Evolutionary conservation across 2,329 filamentous ascomycete species (phyloP), one percentile per base, ranked within the genome.

Genomic region (Colletotrichum endophyticum): DNA sequence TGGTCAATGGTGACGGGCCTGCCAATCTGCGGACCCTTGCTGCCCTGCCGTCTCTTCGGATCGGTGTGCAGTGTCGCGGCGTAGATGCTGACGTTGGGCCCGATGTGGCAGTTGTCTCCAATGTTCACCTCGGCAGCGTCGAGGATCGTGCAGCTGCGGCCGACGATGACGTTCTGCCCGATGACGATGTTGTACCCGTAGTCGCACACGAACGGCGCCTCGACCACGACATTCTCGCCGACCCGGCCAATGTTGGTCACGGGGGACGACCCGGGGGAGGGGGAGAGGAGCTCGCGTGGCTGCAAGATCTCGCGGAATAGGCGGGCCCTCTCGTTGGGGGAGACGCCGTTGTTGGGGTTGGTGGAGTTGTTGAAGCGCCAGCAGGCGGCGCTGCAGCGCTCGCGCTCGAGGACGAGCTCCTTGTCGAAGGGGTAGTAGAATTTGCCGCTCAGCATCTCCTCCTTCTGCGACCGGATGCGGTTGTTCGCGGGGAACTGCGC

Each of bases 121-220:
- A 99, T 96, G 63, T 89, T 92, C 76, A 99, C 94, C 78, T 93
- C 90, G 82, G 93, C 94, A n/a, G 96, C 93, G 83, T 99, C 97
- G 72, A 96, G 92, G 81, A 99, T 94, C 30, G 93, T 93, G 84
- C 96, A 98, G 81, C 95, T 94, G 72, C 95, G 91, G 22, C 94
- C 95, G 79, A 99, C 94, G 72, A 93, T 91, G 4, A 98, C 95
- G 78, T 97, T 93, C 80, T 96, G 94, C 15, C 95, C 96, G 79
- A 99, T 94, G 64, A 91, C 91, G 80, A 99, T 94, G 84, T 99
- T 99, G 86, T 98, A 99, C 1, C 97, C 97, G 81, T 98, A 98
- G 81, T 98, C 96, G 83, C 96, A 98, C 63, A 90, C 93, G 84
- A 99, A 99, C 0, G 96, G 96, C 4, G 95, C 92, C 81, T 98